phyloP scores from a whole-genome alignment of 2,329 filamentous ascomycete genomes.

The Dothideomycetidae sp. region DNA sequence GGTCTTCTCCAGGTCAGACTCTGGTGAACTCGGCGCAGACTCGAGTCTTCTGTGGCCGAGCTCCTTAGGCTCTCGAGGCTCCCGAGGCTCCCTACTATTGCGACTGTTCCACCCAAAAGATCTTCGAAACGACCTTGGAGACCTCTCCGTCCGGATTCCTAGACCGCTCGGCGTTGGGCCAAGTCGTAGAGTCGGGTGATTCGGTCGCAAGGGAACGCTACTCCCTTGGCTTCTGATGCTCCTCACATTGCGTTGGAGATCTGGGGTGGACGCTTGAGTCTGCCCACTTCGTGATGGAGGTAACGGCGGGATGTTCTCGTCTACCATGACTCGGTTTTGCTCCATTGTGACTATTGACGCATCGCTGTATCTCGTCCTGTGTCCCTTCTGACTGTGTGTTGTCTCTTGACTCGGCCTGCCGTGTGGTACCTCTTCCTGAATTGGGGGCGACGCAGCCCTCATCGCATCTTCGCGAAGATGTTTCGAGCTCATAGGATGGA shows the following conservation, averaged over 20 bases:
- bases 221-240: conserved; percentile 55
- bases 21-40: conserved; percentile 63
- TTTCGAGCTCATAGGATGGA: conserved; percentile 89
- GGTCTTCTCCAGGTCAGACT: conserved; percentile 38
- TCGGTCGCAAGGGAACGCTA: conserved; percentile 53
- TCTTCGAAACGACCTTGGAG: conserved; percentile 37
- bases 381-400: conserved; percentile 23
- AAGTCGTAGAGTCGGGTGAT: conserved; percentile 27
- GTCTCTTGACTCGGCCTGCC: conserved; percentile 15
- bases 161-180: neutral
- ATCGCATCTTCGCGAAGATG: conserved; percentile 41
- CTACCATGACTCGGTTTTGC: conserved; percentile 23
- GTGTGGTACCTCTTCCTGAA: conserved; percentile 21
- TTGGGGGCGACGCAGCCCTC: conserved; percentile 15
- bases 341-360: conserved; percentile 36
- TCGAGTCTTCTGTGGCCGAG: conserved; percentile 66
- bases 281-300: conserved; percentile 54
- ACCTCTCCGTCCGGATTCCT: conserved; percentile 21
- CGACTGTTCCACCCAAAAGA: conserved; percentile 12
- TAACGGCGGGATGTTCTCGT: conserved; percentile 33
- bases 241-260: conserved; percentile 1
- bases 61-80: conserved; percentile 9
- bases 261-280: conserved; percentile 31
- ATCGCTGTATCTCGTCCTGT: conserved; percentile 44
- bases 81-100: conserved; percentile 7